A percentile compares a stretch with the other conserved stretches of the same genome.
These are phyloP conservation scores for Magnolia officinalis DNA, from an alignment of 164 flowering plant species.

Conservation along the genomic window DNA sequence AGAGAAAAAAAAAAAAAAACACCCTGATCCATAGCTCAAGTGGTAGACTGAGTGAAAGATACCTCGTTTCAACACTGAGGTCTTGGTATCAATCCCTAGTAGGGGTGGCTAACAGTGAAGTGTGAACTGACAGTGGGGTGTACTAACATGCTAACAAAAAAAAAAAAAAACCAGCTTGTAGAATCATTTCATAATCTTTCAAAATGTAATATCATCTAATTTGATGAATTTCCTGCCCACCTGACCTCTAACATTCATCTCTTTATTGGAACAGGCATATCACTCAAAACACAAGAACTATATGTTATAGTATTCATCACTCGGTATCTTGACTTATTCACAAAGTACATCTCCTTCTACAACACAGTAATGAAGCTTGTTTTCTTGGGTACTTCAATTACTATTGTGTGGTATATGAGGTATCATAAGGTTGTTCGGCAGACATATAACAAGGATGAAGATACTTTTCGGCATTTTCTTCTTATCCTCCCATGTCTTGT, in stretches of 20 bases:
- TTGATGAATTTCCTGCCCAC: not conserved
- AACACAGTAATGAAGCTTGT: constrained; percentile 56
- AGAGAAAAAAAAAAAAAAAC: no score
- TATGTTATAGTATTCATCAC: constrained; percentile 49
- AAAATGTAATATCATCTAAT: not conserved
- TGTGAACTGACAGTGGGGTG: no score
- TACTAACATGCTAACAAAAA: no score
- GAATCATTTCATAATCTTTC: not conserved
- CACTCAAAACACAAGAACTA: constrained; percentile 64
- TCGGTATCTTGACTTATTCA: constrained; percentile 53
- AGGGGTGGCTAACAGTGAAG: no score
- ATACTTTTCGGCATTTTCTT: constrained; percentile 46
- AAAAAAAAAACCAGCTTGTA: no score
- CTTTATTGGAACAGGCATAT: constrained; percentile 43
- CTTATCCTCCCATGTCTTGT: constrained; percentile 41
- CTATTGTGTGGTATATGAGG: constrained; percentile 66
- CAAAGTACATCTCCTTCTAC: constrained; percentile 42
- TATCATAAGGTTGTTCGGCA: constrained; percentile 53
- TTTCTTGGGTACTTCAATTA: constrained; percentile 47
- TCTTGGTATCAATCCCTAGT: no score
- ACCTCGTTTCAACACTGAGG: no score
- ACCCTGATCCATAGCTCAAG: no score
- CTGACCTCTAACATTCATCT: not conserved
- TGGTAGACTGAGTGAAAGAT: no score
- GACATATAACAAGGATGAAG: constrained; percentile 51